Conservation (phyloP, 345 rosid species). For the Cardiospermum halicacabum region DNA sequence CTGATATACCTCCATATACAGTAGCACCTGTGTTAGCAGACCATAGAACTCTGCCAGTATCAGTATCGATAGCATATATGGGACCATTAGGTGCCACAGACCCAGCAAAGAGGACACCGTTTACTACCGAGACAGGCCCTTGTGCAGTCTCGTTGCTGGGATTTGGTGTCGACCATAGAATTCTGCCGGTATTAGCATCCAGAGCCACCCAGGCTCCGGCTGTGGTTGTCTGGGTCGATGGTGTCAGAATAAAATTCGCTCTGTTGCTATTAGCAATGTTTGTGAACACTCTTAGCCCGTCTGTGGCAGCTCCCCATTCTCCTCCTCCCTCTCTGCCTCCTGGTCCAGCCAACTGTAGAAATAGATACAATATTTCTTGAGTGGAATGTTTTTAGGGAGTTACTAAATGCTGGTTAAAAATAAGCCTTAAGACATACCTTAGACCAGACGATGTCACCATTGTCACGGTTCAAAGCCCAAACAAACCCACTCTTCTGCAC, state of each 20-base stretch:
- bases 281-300: constrained; percentile 29
- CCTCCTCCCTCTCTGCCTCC: constrained; percentile 36
- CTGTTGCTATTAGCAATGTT: constrained; percentile 36
- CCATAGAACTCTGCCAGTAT: constrained; percentile 32
- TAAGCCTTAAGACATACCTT: constrained; percentile 12
- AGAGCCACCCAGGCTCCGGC: constrained; percentile 45
- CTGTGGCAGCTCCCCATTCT: constrained; percentile 38
- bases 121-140: constrained; percentile 33
- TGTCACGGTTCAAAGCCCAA: constrained; percentile 23
- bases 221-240: constrained; percentile 31
- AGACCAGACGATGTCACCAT: constrained; percentile 19
- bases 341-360: constrained; percentile 34
- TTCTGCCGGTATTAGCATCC: constrained; percentile 34
- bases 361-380: neutral
- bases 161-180: constrained; percentile 33
- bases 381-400: neutral
- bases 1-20: constrained; percentile 34
- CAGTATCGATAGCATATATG: constrained; percentile 35
- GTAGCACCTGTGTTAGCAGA: constrained; percentile 39
- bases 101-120: constrained; percentile 34
- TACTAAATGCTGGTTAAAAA: too few species aligned
- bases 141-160: constrained; percentile 39
- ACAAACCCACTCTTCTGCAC: constrained; percentile 34
- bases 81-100: constrained; percentile 42
- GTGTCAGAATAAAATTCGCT: constrained; percentile 31